Evolutionary conservation across 306 rosid genomes (phyloP).

Genomic region (Quercus dentata): DNA sequence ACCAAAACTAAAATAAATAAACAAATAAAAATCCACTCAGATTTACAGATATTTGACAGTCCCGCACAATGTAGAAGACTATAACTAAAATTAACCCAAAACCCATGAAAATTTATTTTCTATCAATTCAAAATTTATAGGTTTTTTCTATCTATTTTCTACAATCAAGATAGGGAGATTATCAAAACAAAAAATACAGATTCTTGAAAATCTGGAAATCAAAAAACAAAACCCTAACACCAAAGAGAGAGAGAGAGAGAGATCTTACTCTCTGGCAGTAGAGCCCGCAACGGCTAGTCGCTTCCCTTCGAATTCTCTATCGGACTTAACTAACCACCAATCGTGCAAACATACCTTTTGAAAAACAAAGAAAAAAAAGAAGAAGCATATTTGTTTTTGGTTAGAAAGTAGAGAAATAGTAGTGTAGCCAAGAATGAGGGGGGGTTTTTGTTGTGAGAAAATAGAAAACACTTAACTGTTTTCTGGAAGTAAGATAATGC

Average conservation of each 20-base stretch:
- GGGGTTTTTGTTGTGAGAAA: background rate
- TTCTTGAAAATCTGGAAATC: background rate
- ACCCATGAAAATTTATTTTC: too few species aligned
- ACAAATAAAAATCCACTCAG: too few species aligned
- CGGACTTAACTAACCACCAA: conserved; percentile 65
- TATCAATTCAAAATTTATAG: background rate
- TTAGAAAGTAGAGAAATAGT: background rate
- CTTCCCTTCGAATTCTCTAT: conserved; percentile 34
- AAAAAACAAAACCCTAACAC: background rate
- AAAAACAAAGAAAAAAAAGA: background rate
- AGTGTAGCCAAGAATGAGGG: background rate
- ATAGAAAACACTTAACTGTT: conserved; percentile 17
- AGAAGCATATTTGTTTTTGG: background rate
- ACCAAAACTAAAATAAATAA: background rate
- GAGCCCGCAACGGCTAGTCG: conserved; percentile 60
- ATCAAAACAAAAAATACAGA: background rate
- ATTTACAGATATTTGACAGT: background rate
- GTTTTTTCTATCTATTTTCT: background rate
- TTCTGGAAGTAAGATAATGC: conserved; percentile 13
- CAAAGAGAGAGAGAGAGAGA: background rate
- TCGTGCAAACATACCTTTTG: conserved; percentile 45
- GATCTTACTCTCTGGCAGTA: conserved; percentile 40
- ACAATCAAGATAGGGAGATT: background rate
- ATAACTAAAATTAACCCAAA: background rate
- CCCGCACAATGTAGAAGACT: background rate